Evolutionary conservation across 2,329 filamentous ascomycete species (phyloP).

Genomic region (Arthrinium phaeospermum): DNA sequence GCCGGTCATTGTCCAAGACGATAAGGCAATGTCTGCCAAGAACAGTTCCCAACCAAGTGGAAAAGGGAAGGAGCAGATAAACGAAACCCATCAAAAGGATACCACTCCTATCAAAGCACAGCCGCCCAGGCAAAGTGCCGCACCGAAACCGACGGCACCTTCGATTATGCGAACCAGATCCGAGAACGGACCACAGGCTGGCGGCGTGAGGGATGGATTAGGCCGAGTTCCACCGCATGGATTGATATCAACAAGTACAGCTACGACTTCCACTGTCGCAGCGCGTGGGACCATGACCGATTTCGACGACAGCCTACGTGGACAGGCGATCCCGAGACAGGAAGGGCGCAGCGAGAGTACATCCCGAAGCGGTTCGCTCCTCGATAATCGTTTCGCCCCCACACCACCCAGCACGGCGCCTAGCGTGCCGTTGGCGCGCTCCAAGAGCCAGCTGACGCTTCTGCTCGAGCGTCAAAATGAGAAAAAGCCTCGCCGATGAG

Average conservation of each 20-base stretch:
- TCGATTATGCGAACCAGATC: slow-evolving; percentile 3
- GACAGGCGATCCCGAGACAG: slow-evolving; percentile 31
- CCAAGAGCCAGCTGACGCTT: slow-evolving; percentile 65
- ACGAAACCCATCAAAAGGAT: not conserved
- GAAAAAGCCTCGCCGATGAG: slow-evolving; percentile 36
- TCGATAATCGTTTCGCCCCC: slow-evolving; percentile 50
- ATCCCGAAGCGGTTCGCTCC: slow-evolving; percentile 35
- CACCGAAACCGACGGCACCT: not conserved
- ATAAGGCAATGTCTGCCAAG: not conserved
- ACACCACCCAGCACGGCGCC: slow-evolving; percentile 54
- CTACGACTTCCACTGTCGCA: slow-evolving; percentile 48
- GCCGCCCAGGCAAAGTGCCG: not conserved
- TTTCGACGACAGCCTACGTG: slow-evolving; percentile 37
- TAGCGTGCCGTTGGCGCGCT: slow-evolving; percentile 57
- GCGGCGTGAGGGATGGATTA: slow-evolving; percentile 32
- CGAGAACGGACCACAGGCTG: slow-evolving; percentile 25
- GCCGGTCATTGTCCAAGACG: slow-evolving; percentile 2
- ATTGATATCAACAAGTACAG: slow-evolving; percentile 40
- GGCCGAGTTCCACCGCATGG: slow-evolving; percentile 37
- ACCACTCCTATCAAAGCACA: not conserved
- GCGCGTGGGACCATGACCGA: slow-evolving; percentile 53
- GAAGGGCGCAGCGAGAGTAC: not conserved
- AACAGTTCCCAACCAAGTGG: not conserved
- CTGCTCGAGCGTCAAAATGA: slow-evolving; percentile 54
- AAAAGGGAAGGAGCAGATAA: not conserved